Base-by-base conservation (phyloP, 768 basidiomycete genomes). In the Leccinum variicolor region DNA sequence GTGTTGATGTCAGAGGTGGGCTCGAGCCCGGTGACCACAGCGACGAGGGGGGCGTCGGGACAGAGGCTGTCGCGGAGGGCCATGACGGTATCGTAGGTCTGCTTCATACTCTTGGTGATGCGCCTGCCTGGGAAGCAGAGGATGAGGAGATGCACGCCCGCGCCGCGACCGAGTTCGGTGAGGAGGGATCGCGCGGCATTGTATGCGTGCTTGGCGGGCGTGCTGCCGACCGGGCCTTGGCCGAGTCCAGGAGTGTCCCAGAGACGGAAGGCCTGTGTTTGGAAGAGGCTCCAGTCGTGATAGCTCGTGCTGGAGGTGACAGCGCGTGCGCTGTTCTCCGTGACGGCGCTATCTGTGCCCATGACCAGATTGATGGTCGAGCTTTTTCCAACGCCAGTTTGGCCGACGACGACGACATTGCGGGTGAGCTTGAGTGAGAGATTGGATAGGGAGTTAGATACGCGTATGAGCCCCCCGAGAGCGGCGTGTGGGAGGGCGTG, bases 331-430 rank as follows among this genome's bases (percentile, higher is more conserved):
- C 66, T 62, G 46, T 62, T 69, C 5, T 52, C 14, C 2, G 53
- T 50, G 31, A 53, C 3, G 9, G 67, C 67, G 33, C 62, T 64
- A 13, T 66, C 60, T 48, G 39, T 2, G 17, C 60, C 66, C 9
- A 57, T 33, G 11, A 64, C 56, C 1, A 67, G 45, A 39, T 67
- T 67, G 25, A 67, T 52, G 26, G 54, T 34, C 3, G 66, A 69
- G 43, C 67, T 66, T 56, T 67, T 67, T 25, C 66, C 66, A 6
- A 54, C 62, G 21, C 66, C 78, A 0, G 71, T 72, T 58, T 76
- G 74, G 4, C 78, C 78, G 15, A 79, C 78, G 19, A 79, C 50
- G 48, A 80, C 63, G 50, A 79, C 56, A 51, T 75, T 69, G 47
- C 61, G 59, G 28, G 60, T 64, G 41, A 66, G 57, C 17, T 69